Conservation (phyloP, 768 basidiomycete genomes). For the Kwoniella newhampshirensis region DNA sequence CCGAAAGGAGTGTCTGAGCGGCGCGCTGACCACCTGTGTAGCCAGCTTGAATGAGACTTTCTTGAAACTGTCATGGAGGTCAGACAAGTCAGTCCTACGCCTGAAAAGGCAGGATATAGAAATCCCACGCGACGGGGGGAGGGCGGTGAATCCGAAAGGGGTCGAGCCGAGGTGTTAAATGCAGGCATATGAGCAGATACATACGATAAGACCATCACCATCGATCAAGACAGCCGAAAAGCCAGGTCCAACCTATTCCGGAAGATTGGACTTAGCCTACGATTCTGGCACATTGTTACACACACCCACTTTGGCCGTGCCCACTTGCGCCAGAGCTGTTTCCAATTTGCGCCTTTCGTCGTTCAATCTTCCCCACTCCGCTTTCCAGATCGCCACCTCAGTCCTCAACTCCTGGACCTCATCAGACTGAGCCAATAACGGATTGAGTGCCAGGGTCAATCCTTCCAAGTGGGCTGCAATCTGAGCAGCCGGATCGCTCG, state of each 20-base stretch:
- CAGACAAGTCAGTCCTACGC: background rate
- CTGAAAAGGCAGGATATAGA: too few species aligned
- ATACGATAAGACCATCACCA: constrained; percentile 43
- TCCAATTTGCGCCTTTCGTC: constrained; percentile 22
- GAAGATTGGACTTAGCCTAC: background rate
- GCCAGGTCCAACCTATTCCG: constrained; percentile 2
- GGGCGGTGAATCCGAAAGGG: background rate
- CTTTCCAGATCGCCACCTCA: constrained; percentile 38
- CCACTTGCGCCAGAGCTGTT: constrained; percentile 6
- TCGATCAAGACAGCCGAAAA: constrained; percentile 42
- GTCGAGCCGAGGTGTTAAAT: background rate
- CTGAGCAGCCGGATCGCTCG: constrained; percentile 16
- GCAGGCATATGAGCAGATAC: background rate
- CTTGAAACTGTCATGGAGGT: constrained; percentile 35
- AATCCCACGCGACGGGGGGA: too few species aligned
- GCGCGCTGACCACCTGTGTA: constrained; percentile 42
- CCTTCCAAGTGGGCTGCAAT: constrained; percentile 22
- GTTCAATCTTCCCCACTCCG: constrained; percentile 21
- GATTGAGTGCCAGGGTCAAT: constrained; percentile 15
- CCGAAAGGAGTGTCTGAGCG: constrained; percentile 36
- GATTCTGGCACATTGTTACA: background rate
- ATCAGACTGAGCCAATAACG: constrained; percentile 22
- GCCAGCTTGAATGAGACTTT: constrained; percentile 26
- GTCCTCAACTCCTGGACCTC: constrained; percentile 32
- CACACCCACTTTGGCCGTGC: constrained; percentile 13